Conservation (phyloP, 257 asterid genomes). For the Thymus quinquecostatus region DNA sequence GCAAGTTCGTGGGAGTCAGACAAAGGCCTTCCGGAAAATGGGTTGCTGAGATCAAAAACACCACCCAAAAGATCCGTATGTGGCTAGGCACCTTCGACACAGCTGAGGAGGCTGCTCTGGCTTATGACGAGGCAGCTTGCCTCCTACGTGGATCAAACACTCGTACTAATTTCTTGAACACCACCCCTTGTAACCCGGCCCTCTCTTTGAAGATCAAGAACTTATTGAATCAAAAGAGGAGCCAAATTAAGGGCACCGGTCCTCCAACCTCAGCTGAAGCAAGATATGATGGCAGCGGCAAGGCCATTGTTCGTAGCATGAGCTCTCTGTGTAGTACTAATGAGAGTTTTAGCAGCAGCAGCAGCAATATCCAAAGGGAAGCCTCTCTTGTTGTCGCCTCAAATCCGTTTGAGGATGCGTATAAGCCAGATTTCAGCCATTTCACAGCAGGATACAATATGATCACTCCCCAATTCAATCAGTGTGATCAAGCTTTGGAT, state of each 20-base stretch:
- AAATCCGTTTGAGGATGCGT: slow-evolving; percentile 40
- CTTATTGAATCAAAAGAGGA: slow-evolving; percentile 67
- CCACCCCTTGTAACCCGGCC: slow-evolving; percentile 69
- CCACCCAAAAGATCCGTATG: slow-evolving; percentile 87
- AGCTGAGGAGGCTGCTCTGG: slow-evolving; percentile 88
- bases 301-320: slow-evolving; percentile 22
- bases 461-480: slow-evolving; percentile 33
- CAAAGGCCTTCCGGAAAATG: slow-evolving; percentile 91
- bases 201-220: slow-evolving; percentile 72
- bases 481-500: slow-evolving; percentile 33
- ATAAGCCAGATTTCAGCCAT: slow-evolving; percentile 65
- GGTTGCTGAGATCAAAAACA: slow-evolving; percentile 92
- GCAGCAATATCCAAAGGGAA: not conserved
- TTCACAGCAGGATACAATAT: slow-evolving; percentile 44
- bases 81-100: slow-evolving; percentile 91
- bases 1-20: slow-evolving; percentile 80
- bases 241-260: slow-evolving; percentile 40
- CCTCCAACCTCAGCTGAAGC: slow-evolving; percentile 32
- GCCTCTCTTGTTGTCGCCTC: slow-evolving; percentile 19
- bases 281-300: slow-evolving; percentile 15
- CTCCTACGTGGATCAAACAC: slow-evolving; percentile 83
- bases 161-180: slow-evolving; percentile 69
- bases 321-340: slow-evolving; percentile 23
- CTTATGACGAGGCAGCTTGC: slow-evolving; percentile 86
- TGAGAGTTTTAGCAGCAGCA: slow-evolving; percentile 28